Evolutionary conservation across 2,329 filamentous ascomycete species (phyloP).

Genomic region (Raffaelea ambrosiae): DNA sequence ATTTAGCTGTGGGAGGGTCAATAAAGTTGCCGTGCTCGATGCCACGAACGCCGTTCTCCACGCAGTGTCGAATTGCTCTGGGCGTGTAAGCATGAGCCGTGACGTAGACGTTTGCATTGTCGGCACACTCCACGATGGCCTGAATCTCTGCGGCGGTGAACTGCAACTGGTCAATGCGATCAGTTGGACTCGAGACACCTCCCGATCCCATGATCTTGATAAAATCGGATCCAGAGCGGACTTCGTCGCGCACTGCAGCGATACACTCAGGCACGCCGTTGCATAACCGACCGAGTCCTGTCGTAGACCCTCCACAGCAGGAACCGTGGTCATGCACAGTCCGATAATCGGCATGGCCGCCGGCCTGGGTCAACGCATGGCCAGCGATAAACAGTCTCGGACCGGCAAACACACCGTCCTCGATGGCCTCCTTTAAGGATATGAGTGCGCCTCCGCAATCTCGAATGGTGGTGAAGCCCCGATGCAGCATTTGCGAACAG

Average conservation of each 20-base stretch:
- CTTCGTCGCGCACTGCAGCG: conserved; percentile 38
- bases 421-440: conserved; percentile 40
- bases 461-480: conserved; percentile 44
- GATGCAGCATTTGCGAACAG: conserved; percentile 35
- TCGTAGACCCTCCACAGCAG: conserved; percentile 35
- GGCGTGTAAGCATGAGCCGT: conserved; percentile 47
- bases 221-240: conserved; percentile 42
- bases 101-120: conserved; percentile 38
- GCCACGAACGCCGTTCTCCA: conserved; percentile 40
- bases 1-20: conserved; percentile 27
- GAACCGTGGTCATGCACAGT: conserved; percentile 27
- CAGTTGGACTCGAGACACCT: conserved; percentile 42
- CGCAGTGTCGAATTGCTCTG: conserved; percentile 37
- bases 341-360: conserved; percentile 41
- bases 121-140: conserved; percentile 39
- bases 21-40: conserved; percentile 37
- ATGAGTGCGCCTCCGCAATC: conserved; percentile 43
- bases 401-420: conserved; percentile 37
- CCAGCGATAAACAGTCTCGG: conserved; percentile 43
- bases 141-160: conserved; percentile 43
- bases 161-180: conserved; percentile 40
- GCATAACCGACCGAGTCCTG: conserved; percentile 29
- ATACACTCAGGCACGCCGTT: conserved; percentile 43
- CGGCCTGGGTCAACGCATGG: conserved; percentile 40
- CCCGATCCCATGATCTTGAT: conserved; percentile 50